Evolutionary conservation across 176 grass and related monocot species (phyloP).

Genomic region (Eremochloa ophiuroides): DNA sequence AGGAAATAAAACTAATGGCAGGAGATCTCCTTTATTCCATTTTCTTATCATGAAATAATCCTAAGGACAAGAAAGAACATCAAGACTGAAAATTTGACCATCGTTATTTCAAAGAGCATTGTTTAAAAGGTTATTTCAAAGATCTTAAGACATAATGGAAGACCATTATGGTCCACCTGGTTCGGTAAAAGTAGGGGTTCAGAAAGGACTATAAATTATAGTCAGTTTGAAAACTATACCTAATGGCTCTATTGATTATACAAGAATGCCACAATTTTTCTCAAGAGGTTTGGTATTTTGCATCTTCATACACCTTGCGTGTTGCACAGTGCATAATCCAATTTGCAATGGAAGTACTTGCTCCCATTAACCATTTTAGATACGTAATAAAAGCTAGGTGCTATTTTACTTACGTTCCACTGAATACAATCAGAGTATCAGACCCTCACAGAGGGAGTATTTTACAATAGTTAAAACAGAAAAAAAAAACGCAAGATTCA

Average conservation of each 20-base stretch:
- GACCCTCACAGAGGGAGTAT: not conserved
- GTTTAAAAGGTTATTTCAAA: not conserved
- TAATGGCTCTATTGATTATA: not conserved
- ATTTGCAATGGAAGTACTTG: not conserved
- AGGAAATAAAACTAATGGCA: not conserved
- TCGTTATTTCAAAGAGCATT: not conserved
- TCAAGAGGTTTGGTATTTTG: not conserved
- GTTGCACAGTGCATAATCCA: not conserved
- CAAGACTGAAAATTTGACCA: not conserved
- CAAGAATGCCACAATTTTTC: not conserved
- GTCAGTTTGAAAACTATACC: not conserved
- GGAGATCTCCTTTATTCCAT: not conserved
- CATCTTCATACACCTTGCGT: not conserved
- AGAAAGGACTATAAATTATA: not conserved
- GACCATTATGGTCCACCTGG: not conserved
- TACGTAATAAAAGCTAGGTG: not conserved
- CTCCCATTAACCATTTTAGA: not conserved
- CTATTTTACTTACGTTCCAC: not conserved
- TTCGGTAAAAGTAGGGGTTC: not conserved
- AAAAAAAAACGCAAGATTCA: not conserved
- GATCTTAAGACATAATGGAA: not conserved
- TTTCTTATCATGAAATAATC: not conserved
- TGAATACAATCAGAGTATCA: slow-evolving; percentile 7
- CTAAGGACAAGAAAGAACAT: not conserved
- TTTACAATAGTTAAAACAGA: not conserved